A percentile compares a stretch with the other conserved stretches of the same genome.
Conservation (phyloP, 163 green algal genomes). For the Volvox carteri region DNA sequence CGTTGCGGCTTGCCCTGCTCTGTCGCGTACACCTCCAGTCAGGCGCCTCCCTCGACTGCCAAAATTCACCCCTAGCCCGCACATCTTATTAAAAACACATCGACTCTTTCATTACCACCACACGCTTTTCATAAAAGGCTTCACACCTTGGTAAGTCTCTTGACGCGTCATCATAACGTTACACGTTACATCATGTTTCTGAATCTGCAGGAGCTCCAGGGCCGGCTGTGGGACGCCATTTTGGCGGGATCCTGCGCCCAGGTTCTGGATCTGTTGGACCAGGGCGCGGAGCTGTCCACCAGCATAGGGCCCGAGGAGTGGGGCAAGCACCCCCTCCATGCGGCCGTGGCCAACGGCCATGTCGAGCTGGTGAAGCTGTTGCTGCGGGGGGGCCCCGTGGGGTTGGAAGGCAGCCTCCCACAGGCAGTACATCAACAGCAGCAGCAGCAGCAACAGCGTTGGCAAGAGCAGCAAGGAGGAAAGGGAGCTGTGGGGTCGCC, state of each 20-base stretch:
- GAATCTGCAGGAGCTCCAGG: slow-evolving; percentile 58
- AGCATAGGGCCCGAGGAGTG: slow-evolving; percentile 55
- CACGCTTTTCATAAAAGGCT: too few species aligned
- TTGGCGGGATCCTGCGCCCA: slow-evolving; percentile 37
- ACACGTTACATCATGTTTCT: not conserved
- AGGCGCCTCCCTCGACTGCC: too few species aligned
- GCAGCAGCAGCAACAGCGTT: slow-evolving; percentile 11
- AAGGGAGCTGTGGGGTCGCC: too few species aligned
- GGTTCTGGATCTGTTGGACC: slow-evolving; percentile 31
- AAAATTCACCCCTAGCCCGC: too few species aligned
- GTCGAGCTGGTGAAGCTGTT: slow-evolving; percentile 54
- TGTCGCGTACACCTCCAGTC: too few species aligned
- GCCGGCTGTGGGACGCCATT: slow-evolving; percentile 61
- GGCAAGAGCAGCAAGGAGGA: too few species aligned
- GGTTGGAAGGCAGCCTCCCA: not conserved
- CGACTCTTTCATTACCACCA: too few species aligned
- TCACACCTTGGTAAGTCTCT: too few species aligned
- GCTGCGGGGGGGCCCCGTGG: slow-evolving; percentile 13
- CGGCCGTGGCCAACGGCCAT: slow-evolving; percentile 59
- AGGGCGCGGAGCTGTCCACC: slow-evolving; percentile 45
- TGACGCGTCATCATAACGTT: too few species aligned
- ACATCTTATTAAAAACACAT: too few species aligned
- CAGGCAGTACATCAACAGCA: not conserved
- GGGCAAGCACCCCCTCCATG: slow-evolving; percentile 62
- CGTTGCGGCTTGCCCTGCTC: too few species aligned